Percentiles rank a stretch among this genome's conserved stretches.
phyloP scores from a whole-genome alignment of 2,329 filamentous ascomycete genomes.

The Rhynchosporium secalis region DNA sequence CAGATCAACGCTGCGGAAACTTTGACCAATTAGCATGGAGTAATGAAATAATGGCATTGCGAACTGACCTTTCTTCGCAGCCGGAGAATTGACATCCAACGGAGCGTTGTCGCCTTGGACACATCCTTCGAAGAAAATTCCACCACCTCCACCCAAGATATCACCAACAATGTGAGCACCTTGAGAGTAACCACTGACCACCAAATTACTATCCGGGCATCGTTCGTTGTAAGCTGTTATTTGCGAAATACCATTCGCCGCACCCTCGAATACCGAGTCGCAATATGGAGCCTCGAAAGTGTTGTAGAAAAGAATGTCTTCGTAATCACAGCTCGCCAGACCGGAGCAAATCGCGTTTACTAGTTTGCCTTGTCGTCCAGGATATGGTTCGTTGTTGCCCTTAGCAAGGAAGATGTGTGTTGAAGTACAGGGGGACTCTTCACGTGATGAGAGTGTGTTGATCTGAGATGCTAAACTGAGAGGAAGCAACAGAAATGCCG shows the following conservation, averaged over 20 bases:
- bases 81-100: conserved; percentile 9
- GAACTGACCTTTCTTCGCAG: conserved; percentile 12
- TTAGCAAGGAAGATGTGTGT: conserved; percentile 26
- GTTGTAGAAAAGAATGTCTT: conserved; percentile 38
- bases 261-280: conserved; percentile 42
- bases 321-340: conserved; percentile 38
- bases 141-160: conserved; percentile 42
- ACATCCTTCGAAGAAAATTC: conserved; percentile 37
- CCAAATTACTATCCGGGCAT: conserved; percentile 45
- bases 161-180: conserved; percentile 44
- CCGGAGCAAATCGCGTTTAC: conserved; percentile 39
- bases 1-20: conserved; percentile 13
- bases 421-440: conserved; percentile 10
- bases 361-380: conserved; percentile 40
- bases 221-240: conserved; percentile 44
- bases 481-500: conserved; percentile 2
- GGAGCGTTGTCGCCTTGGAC: neutral
- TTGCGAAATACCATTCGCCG: conserved; percentile 41
- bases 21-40: neutral
- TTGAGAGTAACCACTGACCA: conserved; percentile 46
- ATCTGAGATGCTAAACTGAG: conserved; percentile 7
- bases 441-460: conserved; percentile 2
- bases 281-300: conserved; percentile 39
- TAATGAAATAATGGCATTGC: neutral
- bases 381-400: conserved; percentile 42